Conservation (phyloP, 257 asterid species). For the Asclepias syriaca region DNA sequence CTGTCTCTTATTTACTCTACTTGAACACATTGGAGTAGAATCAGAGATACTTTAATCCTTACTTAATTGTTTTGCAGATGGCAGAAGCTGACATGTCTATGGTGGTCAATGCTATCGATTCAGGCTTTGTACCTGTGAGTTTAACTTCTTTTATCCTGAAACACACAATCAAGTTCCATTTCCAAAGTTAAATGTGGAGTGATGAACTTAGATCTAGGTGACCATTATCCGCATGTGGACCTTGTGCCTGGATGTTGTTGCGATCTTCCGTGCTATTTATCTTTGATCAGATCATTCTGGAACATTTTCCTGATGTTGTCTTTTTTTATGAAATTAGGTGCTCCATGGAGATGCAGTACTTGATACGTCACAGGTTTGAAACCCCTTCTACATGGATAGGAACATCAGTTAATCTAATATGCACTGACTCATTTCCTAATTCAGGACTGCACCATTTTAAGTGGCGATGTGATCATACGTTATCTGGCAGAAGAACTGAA, state of each 20-base stretch:
- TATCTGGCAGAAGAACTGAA: constrained; percentile 75
- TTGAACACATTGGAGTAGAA: neutral
- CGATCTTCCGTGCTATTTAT: neutral
- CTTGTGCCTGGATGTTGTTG: neutral
- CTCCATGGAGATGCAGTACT: constrained; percentile 97
- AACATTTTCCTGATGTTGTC: constrained; percentile 13
- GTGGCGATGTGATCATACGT: constrained; percentile 90
- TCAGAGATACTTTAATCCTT: neutral
- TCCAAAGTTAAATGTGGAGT: neutral
- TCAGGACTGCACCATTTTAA: constrained; percentile 94
- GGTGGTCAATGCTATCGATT: constrained; percentile 52
- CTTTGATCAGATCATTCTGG: neutral
- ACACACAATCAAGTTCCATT: neutral
- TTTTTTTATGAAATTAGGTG: constrained; percentile 41
- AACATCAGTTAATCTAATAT: constrained; percentile 14
- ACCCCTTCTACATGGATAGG: constrained; percentile 11
- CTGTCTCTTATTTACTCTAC: neutral
- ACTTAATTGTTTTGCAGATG: constrained; percentile 42
- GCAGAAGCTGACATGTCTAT: constrained; percentile 54
- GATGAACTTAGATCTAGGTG: neutral
- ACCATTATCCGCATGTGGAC: neutral
- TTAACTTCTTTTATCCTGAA: constrained; percentile 11
- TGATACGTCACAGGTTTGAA: constrained; percentile 72
- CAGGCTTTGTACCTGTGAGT: constrained; percentile 92
- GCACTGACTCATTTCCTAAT: constrained; percentile 15